phyloP scores from a whole-genome alignment of 2,329 filamentous ascomycete species.

The Penicillium sp. region DNA sequence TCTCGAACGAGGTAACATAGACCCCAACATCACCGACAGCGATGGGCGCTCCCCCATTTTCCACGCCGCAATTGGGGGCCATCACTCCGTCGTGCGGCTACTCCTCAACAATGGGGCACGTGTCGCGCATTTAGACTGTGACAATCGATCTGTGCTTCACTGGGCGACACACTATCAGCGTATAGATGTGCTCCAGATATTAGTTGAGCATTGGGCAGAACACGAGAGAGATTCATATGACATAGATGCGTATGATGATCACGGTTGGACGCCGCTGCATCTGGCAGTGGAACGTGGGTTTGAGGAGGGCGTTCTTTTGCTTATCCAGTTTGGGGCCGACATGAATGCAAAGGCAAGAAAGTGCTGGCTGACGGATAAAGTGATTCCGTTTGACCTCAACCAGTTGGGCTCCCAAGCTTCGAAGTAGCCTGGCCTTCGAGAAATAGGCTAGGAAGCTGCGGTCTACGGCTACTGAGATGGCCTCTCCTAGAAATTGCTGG shows the following conservation, averaged over 20 bases:
- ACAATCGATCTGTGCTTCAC: slow-evolving; percentile 5
- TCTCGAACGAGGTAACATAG: slow-evolving; percentile 1
- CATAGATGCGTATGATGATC: slow-evolving; percentile 11
- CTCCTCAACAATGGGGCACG: slow-evolving; percentile 1
- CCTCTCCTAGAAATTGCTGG: not conserved
- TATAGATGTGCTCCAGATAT: not conserved
- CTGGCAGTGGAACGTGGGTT: slow-evolving; percentile 29
- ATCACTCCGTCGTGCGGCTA: slow-evolving; percentile 3
- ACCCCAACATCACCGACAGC: slow-evolving; percentile 1
- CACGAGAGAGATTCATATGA: slow-evolving; percentile 3
- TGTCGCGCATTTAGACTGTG: not conserved
- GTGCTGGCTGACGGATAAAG: not conserved
- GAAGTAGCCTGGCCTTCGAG: not conserved
- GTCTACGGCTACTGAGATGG: not conserved
- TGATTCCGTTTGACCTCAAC: slow-evolving; percentile 7
- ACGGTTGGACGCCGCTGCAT: slow-evolving; percentile 32
- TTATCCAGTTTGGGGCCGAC: slow-evolving; percentile 30
- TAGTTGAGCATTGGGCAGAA: not conserved
- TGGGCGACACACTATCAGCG: slow-evolving; percentile 1
- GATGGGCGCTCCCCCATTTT: slow-evolving; percentile 5
- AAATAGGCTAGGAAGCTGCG: not conserved
- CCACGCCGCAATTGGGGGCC: slow-evolving; percentile 2
- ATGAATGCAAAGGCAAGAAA: slow-evolving; percentile 23
- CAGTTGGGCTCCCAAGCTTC: not conserved
- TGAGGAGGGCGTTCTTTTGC: slow-evolving; percentile 26